phyloP scores from a whole-genome alignment of 148 eudicot genomes.

The Persicaria maculosa region DNA sequence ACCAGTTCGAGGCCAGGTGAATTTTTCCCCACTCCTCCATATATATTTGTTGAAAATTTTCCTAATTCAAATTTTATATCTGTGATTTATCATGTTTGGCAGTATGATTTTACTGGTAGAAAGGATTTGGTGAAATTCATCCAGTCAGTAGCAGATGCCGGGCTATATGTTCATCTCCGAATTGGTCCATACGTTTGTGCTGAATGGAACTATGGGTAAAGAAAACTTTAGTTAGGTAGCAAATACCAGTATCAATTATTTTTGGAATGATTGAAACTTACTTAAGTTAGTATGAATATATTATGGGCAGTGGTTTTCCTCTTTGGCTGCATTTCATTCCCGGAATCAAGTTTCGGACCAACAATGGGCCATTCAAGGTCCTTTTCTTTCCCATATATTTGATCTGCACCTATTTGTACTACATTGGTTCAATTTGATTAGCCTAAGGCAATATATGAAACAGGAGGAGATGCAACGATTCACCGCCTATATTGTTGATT shows the following conservation, averaged over 20 bases:
- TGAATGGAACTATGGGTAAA: conserved; percentile 95
- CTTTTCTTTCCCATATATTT: neutral
- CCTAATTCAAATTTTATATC: neutral
- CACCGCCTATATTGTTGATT: conserved; percentile 67
- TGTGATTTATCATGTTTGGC: conserved; percentile 16
- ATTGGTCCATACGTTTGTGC: conserved; percentile 94
- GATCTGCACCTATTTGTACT: neutral
- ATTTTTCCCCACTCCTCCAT: neutral
- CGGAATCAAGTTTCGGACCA: conserved; percentile 73
- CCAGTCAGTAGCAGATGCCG: conserved; percentile 69
- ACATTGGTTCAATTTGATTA: neutral
- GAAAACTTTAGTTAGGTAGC: neutral
- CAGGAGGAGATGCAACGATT: conserved; percentile 93
- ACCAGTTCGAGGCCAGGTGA: conserved; percentile 65
- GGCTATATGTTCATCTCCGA: conserved; percentile 70
- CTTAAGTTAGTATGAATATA: neutral
- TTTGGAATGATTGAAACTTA: neutral
- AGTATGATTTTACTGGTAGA: conserved; percentile 82
- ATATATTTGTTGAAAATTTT: neutral
- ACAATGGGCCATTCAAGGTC: conserved; percentile 91
- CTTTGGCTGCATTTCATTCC: conserved; percentile 93
- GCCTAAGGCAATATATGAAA: conserved; percentile 8
- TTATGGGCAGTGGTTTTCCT: conserved; percentile 86
- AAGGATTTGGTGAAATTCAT: conserved; percentile 82
- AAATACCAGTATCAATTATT: neutral